Evolutionary conservation across 2,329 filamentous ascomycete species (phyloP), one percentile per base, ranked within the genome.

Genomic region (Mycosphaerella sp.): DNA sequence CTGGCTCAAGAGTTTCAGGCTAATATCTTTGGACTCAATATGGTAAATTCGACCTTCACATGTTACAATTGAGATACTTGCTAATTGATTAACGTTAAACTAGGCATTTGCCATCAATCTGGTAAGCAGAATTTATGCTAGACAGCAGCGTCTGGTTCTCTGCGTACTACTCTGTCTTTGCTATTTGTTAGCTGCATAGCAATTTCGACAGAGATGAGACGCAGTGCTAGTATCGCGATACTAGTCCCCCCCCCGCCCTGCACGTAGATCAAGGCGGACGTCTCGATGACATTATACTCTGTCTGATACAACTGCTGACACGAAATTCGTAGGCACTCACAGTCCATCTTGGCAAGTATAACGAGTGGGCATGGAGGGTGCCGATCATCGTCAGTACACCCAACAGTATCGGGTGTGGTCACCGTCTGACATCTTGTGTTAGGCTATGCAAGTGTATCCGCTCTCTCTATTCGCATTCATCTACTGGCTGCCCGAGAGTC

Each of bases 1-100:
- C 64, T 84, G 39, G 79, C 79, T 1, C 78, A 84, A 60, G 79
- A 83, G 58, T 84, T 84, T 59, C 80, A 83, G 62, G 77, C 75
- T 64, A 84, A 84, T 57, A 82, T 84, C 55, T 79, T 82, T 50
- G 79, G 80, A 0, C 64, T 84, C 2, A 72, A 81, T 52, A 75
- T 81, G 73, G 30, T 34, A 34, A 1, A n/a, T 6, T n/a, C 10
- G 30, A 34, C 30, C 3, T 25, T 25, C 6, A 3, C 4, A 4
- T 25, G 21, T 1, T 5, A 25, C 5, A 25, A 25, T 6, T 25
- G 21, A 25, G 21, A 25, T 6, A 6, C 21, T 25, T 25, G 21
- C 21, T 25, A 25, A 25, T 25, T 25, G 21, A 6, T 25, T 25
- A 6, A 6, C 9, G 4, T 34, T n/a, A 8, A 10, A 9, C 10